Evolutionary conservation across 495 filamentous ascomycete species (phyloP).

Genomic region (Podospora comata): DNA sequence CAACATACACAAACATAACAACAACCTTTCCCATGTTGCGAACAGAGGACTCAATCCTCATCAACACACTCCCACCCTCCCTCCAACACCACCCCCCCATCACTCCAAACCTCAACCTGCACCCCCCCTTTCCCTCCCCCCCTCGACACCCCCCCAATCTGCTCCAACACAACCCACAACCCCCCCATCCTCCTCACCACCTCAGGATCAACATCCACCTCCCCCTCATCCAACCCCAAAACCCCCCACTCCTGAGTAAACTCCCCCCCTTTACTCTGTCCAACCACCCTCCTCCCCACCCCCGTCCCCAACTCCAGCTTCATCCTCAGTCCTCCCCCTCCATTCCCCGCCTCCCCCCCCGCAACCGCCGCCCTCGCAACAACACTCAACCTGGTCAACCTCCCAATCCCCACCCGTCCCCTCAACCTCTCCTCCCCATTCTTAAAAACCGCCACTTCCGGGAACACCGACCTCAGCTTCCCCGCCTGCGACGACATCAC

Average conservation of each 20-base stretch:
- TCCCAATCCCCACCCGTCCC: slow-evolving; percentile 46
- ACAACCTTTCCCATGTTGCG: not conserved
- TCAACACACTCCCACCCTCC: slow-evolving; percentile 42
- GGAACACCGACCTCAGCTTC: slow-evolving; percentile 53
- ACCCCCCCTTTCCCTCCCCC: slow-evolving; percentile 48
- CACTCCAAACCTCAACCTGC: slow-evolving; percentile 64
- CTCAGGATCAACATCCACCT: slow-evolving; percentile 65
- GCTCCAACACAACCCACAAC: slow-evolving; percentile 77
- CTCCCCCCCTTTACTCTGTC: slow-evolving; percentile 55
- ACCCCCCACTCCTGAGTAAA: slow-evolving; percentile 58
- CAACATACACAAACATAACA: too few species aligned
- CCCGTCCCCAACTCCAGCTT: slow-evolving; percentile 62
- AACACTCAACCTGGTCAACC: slow-evolving; percentile 58
- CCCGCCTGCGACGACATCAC: slow-evolving; percentile 68
- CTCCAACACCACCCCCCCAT: slow-evolving; percentile 54
- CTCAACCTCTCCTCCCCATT: slow-evolving; percentile 53
- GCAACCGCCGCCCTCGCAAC: slow-evolving; percentile 30
- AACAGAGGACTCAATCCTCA: slow-evolving; percentile 19
- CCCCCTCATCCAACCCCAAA: slow-evolving; percentile 64
- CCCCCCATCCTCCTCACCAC: slow-evolving; percentile 46
- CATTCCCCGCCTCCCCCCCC: not conserved
- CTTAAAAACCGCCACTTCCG: slow-evolving; percentile 45
- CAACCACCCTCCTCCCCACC: slow-evolving; percentile 59
- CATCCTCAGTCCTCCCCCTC: slow-evolving; percentile 51
- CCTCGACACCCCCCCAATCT: slow-evolving; percentile 50